Base-by-base conservation (phyloP, 176 grass and related monocot genomes). In the Cymbopogon citratus region DNA sequence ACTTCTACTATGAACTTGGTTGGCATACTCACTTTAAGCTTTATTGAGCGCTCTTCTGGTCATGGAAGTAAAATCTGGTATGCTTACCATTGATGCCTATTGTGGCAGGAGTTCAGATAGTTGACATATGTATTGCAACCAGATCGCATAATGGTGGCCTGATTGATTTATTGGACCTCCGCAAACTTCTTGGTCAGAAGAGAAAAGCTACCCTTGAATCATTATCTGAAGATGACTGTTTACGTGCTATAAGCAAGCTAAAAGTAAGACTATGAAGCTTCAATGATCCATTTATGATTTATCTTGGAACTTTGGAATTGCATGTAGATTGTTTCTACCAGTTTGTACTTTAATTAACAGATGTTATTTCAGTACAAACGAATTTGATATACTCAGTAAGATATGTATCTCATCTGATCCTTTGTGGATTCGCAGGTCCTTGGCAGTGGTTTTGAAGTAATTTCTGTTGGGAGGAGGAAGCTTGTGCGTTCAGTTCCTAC, bases 391-490 rank as follows among this genome's bases (percentile, higher is more conserved):
- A 52, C 31, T 80, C 56, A 9, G 7, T 66, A 56, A 45, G 5
- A 43, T 60, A 41, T 56, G 8, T 68, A 46, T 21, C 29, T 85
- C 25, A 44, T 75, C 6, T 76, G 48, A 54, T 69, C 25, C n/a
- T 41, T 29, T 93, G 24, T 85, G 63, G 80, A 92, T 28, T 81
- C 85, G 61, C 51, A 98, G 96, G 89, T 90, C 67, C 87, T 95
- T 38, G 92, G 96, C 80, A 98, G 90, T 83, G 92, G 96, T 57
- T 98, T 98, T 95, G 96, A 95, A 98, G 92, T 98, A 66, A 91
- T 98, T 83, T 83, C 87, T 84, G 85, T 98, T 85, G 90, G 90
- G 61, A 93, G 87, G 82, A 98, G 88, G 62, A 98, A 91, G 51
- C 89, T 98, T 82, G 90, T 98, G 15, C 88, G 92, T 23, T 98